phyloP scores from a whole-genome alignment of 139 green algal species.

The Volvox reticuliferus region DNA sequence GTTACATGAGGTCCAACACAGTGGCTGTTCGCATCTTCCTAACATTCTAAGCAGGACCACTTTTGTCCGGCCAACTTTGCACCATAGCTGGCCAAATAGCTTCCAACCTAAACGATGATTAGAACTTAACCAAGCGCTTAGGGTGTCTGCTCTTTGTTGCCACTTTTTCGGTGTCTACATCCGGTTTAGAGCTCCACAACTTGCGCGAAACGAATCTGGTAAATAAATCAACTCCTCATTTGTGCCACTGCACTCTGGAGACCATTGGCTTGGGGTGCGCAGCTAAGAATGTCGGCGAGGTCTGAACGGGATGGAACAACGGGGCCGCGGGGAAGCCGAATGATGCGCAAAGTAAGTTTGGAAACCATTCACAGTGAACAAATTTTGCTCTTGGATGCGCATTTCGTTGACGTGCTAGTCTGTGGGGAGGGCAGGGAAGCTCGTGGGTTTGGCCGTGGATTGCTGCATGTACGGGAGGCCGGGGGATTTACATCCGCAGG shows the following conservation, averaged over 20 bases:
- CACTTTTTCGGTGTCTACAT: not conserved
- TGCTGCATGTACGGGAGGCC: not conserved
- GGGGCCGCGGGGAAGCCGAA: not conserved
- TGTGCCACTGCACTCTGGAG: not conserved
- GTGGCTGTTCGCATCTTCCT: not conserved
- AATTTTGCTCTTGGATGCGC: not conserved
- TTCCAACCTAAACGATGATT: not conserved
- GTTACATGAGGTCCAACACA: not conserved
- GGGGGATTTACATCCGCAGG: not conserved
- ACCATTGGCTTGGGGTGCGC: not conserved
- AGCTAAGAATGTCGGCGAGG: constrained; percentile 10
- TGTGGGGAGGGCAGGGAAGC: not conserved
- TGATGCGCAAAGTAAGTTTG: constrained; percentile 36
- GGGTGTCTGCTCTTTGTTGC: not conserved
- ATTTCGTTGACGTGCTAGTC: not conserved
- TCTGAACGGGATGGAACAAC: not conserved
- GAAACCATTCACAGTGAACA: too few relatives aligned
- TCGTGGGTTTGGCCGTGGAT: not conserved
- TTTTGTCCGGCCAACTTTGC: not conserved
- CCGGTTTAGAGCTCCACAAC: not conserved
- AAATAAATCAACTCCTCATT: not conserved
- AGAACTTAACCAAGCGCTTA: not conserved
- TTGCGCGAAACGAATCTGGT: not conserved
- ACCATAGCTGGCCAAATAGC: not conserved
- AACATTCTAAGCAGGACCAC: not conserved